phyloP scores from a whole-genome alignment of 2,329 filamentous ascomycete species.

The Chrysoporthe austroafricana region DNA sequence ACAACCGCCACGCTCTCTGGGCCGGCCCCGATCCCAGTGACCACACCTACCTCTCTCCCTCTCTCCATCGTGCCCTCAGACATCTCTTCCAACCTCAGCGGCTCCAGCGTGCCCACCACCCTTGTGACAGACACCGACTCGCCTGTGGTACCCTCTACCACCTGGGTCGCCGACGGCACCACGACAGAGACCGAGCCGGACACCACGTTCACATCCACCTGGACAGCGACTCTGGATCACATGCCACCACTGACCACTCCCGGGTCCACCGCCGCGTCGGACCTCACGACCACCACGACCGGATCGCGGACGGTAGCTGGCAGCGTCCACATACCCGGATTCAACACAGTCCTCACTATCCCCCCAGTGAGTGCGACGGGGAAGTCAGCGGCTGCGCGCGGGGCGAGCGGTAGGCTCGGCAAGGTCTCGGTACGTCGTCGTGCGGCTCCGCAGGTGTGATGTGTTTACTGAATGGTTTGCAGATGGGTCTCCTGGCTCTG shows the following conservation, averaged over 20 bases:
- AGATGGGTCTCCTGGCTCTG: conserved; percentile 20
- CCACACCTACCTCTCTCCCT: conserved; percentile 6
- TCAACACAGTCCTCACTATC: neutral
- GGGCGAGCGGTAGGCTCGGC: neutral
- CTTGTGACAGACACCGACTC: conserved; percentile 20
- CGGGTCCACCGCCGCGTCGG: neutral
- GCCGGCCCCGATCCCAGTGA: neutral
- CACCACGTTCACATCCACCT: neutral
- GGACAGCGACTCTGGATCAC: neutral
- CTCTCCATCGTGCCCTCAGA: conserved; percentile 25
- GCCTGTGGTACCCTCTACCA: neutral
- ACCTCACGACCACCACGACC: neutral
- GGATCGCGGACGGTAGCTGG: neutral
- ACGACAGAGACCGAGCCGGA: neutral
- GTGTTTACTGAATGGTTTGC: conserved; percentile 7
- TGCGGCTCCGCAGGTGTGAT: neutral
- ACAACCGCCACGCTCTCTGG: neutral
- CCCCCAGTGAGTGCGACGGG: neutral
- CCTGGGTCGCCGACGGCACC: neutral
- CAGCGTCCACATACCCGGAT: neutral
- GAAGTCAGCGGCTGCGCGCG: neutral
- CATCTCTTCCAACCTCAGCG: conserved; percentile 13
- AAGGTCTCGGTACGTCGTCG: conserved; percentile 20
- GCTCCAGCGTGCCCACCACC: conserved; percentile 18
- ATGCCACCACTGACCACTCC: neutral